These are phyloP conservation scores for Ophiostoma pallidulum DNA, from an alignment of 2,329 filamentous ascomycete species.

Conservation along the genomic window DNA sequence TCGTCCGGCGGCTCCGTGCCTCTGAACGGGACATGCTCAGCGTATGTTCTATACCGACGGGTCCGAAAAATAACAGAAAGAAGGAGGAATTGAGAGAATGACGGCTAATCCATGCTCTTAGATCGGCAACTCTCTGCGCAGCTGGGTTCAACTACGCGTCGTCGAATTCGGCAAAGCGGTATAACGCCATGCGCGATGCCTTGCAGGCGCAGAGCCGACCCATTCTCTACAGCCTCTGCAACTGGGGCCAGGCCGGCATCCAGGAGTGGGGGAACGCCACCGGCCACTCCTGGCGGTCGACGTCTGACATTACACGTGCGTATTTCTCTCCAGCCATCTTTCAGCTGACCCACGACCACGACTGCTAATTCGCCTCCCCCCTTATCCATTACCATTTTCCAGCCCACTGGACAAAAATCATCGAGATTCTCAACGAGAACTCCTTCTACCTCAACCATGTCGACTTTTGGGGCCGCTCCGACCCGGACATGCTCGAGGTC, in stretches of 20 bases:
- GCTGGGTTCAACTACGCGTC: slow-evolving; percentile 36
- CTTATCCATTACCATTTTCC: no score
- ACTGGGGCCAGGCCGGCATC: slow-evolving; percentile 36
- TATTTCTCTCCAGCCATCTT: slow-evolving; percentile 16
- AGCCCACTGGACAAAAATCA: slow-evolving; percentile 18
- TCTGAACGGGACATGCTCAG: not conserved
- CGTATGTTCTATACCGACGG: no score
- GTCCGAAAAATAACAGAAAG: no score
- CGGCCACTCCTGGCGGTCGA: slow-evolving; percentile 30
- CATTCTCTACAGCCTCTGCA: slow-evolving; percentile 37
- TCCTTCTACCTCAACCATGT: slow-evolving; percentile 34
- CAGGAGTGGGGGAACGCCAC: slow-evolving; percentile 34
- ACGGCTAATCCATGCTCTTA: no score
- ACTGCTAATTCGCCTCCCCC: not conserved
- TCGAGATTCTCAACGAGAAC: slow-evolving; percentile 38
- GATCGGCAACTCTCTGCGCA: no score
- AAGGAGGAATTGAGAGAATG: no score
- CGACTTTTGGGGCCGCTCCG: slow-evolving; percentile 40
- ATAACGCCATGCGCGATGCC: slow-evolving; percentile 34
- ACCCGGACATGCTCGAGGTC: slow-evolving; percentile 42
- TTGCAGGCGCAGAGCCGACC: slow-evolving; percentile 28
- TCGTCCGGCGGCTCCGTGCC: slow-evolving; percentile 1
- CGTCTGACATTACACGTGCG: slow-evolving; percentile 19
- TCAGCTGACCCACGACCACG: not conserved
- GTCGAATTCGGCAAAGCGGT: slow-evolving; percentile 35